These are phyloP conservation scores for Scheffersomyces stambukii DNA, from an alignment of 1,139 yeast genomes.

Conservation along the genomic window DNA sequence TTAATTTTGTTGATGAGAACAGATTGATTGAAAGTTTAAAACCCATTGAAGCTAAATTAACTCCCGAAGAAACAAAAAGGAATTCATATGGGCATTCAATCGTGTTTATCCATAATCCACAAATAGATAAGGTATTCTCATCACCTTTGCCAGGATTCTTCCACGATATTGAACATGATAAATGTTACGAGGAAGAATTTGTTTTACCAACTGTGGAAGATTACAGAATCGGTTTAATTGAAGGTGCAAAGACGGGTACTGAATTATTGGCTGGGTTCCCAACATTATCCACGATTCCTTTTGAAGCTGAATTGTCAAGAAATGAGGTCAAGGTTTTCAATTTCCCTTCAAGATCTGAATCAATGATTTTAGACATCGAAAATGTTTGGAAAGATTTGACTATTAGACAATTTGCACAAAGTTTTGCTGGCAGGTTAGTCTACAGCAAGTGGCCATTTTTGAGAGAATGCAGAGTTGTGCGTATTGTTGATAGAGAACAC, in stretches of 20 bases:
- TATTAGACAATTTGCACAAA: slow-evolving; percentile 55
- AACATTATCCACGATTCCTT: slow-evolving; percentile 66
- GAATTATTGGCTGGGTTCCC: slow-evolving; percentile 89
- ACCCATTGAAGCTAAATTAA: slow-evolving; percentile 56
- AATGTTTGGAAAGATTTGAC: slow-evolving; percentile 47
- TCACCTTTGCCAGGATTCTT: slow-evolving; percentile 80
- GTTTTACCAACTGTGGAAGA: slow-evolving; percentile 48
- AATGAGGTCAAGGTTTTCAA: slow-evolving; percentile 79
- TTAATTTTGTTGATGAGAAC: slow-evolving; percentile 86
- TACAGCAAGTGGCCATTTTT: slow-evolving; percentile 89
- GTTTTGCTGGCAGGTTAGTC: slow-evolving; percentile 55
- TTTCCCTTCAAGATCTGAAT: slow-evolving; percentile 78
- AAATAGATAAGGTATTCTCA: slow-evolving; percentile 61
- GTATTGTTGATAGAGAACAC: slow-evolving; percentile 53
- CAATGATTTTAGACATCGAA: slow-evolving; percentile 63
- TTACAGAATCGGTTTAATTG: slow-evolving; percentile 55
- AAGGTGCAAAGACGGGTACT: slow-evolving; percentile 67
- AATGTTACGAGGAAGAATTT: slow-evolving; percentile 61
- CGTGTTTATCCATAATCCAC: slow-evolving; percentile 72
- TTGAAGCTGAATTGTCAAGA: slow-evolving; percentile 43
- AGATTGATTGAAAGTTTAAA: slow-evolving; percentile 69
- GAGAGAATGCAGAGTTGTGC: slow-evolving; percentile 70
- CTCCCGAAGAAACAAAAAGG: slow-evolving; percentile 67
- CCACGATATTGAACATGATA: slow-evolving; percentile 72
- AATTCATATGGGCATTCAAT: slow-evolving; percentile 72